phyloP scores from a whole-genome alignment of 2,329 filamentous ascomycete genomes.

The Claviceps sp. region DNA sequence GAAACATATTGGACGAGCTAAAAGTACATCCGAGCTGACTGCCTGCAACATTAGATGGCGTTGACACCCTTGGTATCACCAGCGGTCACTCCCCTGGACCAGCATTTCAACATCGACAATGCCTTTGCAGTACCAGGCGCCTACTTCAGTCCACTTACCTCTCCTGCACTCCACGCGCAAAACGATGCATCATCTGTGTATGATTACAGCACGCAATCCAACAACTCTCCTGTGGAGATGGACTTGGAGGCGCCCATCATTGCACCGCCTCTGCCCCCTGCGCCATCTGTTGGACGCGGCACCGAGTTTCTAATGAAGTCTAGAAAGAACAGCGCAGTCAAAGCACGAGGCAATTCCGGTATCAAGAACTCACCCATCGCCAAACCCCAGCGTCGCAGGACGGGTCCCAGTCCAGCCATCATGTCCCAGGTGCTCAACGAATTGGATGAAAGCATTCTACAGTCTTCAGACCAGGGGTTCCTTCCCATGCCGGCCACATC shows the following conservation, averaged over 20 bases:
- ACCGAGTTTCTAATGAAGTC: conserved; percentile 38
- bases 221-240: conserved; percentile 45
- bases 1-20: background rate
- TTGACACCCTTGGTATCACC: conserved; percentile 75
- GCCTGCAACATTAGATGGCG: conserved; percentile 38
- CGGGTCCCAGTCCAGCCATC: conserved; percentile 38
- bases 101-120: conserved; percentile 48
- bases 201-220: conserved; percentile 30
- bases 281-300: conserved; percentile 24
- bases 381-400: conserved; percentile 48
- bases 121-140: conserved; percentile 52
- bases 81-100: conserved; percentile 69
- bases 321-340: conserved; percentile 37
- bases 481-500: conserved; percentile 23
- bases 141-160: conserved; percentile 75
- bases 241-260: conserved; percentile 32
- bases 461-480: conserved; percentile 22
- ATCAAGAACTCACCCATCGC: conserved; percentile 61
- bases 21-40: background rate
- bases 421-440: conserved; percentile 43
- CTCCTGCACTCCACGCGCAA: conserved; percentile 65
- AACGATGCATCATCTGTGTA: conserved; percentile 35
- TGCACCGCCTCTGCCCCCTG: background rate
- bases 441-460: conserved; percentile 28
- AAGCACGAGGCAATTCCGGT: conserved; percentile 37